phyloP scores from a whole-genome alignment of 75 land plant genomes.

The Selaginella tamariscina region DNA sequence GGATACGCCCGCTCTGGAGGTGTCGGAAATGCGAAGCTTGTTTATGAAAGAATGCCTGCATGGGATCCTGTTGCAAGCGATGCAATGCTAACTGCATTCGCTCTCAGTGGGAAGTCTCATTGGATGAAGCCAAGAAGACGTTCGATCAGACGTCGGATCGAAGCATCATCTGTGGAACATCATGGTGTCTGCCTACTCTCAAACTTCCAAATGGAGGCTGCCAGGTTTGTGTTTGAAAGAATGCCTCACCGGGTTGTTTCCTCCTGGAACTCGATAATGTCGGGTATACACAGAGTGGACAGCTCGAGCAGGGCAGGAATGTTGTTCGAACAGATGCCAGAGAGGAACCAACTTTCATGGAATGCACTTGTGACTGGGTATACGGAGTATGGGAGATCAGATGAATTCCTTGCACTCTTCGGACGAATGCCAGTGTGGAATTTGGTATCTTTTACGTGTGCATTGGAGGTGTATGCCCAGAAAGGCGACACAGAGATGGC shows the following conservation, averaged over 20 bases:
- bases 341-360: neutral
- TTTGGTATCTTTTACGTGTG: neutral
- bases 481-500: neutral
- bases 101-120: neutral
- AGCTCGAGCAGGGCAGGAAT: neutral
- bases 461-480: neutral
- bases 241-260: neutral
- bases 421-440: neutral
- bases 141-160: neutral
- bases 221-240: neutral
- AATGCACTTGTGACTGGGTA: neutral
- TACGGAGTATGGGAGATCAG: neutral
- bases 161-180: neutral
- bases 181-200: neutral
- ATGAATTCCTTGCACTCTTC: neutral
- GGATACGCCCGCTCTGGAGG: neutral
- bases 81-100: neutral
- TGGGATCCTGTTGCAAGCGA: neutral
- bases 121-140: neutral
- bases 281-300: neutral
- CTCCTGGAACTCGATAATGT: neutral
- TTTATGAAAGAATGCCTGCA: neutral
- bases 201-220: neutral
- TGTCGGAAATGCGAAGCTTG: neutral
- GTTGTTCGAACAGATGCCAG: neutral